Base-by-base conservation (phyloP, 768 basidiomycete genomes). In the Lactifluus pinguis region DNA sequence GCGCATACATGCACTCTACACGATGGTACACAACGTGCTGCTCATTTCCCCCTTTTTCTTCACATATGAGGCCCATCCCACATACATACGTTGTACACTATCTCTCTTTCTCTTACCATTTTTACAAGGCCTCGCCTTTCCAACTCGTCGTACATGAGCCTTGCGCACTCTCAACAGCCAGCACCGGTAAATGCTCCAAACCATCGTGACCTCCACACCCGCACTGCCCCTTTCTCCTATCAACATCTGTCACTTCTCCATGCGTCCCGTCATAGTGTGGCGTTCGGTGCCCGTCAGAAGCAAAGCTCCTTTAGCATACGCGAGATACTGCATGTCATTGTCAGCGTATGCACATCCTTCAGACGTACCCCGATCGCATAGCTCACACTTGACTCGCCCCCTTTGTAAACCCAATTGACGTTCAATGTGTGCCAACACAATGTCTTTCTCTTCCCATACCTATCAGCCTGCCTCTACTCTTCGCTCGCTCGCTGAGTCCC, bases 241-340 rank as follows among this genome's bases (percentile, higher is more conserved):
- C 61, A 57, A 52, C 45, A 38, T 30, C 51, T 38, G 51, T 44
- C 58, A 34, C 57, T 38, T 29, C n/a, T 56, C 6, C 42, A n/a
- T 53, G 30, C 25, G 55, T 52, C 57, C 30, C 62, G 48, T 53
- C 62, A 53, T 53, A 65, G 42, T 41, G 53, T 56, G 60, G 55
- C 42, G 30, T 49, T 83, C 19, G 70, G 76, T 44, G 83, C 86
- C 69, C 74, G 82, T 52, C 82, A 82, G 69, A 84, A 83, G 68
- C 78, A 88, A 57, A 84, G 84, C 63, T 81, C 90, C 64, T 92
- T 92, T 64, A 89, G 90, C 30, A 79, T 92, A 76, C 81, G 86
- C 54, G 89, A 92, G 62, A 83, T 93, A 55, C 72, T 92, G 39
- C 80, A 81, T 21, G 89, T 92, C 19, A 72, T 92, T 21, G 75